Base-by-base conservation (phyloP, 2,329 filamentous ascomycete genomes). In the Trichoderma hamatum region DNA sequence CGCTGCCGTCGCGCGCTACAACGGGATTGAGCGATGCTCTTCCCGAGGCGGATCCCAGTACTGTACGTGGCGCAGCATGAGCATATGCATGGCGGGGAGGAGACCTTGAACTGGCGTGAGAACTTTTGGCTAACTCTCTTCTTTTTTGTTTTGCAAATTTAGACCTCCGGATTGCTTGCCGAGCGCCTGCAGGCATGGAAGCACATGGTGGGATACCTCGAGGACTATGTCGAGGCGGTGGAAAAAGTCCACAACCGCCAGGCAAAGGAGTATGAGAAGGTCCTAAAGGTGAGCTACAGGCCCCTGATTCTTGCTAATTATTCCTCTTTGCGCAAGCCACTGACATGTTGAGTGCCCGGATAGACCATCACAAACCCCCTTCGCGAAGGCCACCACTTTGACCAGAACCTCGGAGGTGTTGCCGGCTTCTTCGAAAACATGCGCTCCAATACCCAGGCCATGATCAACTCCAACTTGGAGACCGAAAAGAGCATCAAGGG, bases 101-200 rank as follows among this genome's bases (percentile, higher is more conserved):
- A 54, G 24, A 16, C 13, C 14, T 54, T 16, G 13, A 24, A 49
- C 2, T 34, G 14, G 28, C 28, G 54, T 30, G 46, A 30, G 11
- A n/a, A 11, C 5, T 19, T 36, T 14, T 34, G 10, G 56, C 66
- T 61, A 61, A 62, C 21, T 14, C 6, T 54, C 59, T 24, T 2
- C 51, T 14, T 16, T 32, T 21, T 46, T 49, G n/a, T 13, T 49
- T 21, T 9, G 63, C 26, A 21, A 59, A 49, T 52, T 24, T 72
- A 93, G 90, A 92, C 91, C 26, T 89, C 90, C n/a, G 90, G 87
- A 51, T 86, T 98, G 61, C 90, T 99, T 72, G 86, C 90, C 67
- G 93, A 98, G 83, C 89, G 96, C 72, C 85, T 99, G 71, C 91
- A 92, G 76, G 96, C 96, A 58, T 99, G 94, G 94, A 98, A 97